phyloP scores from a whole-genome alignment of 1,284 basidiomycete species.

The Cerioporus squamosus region DNA sequence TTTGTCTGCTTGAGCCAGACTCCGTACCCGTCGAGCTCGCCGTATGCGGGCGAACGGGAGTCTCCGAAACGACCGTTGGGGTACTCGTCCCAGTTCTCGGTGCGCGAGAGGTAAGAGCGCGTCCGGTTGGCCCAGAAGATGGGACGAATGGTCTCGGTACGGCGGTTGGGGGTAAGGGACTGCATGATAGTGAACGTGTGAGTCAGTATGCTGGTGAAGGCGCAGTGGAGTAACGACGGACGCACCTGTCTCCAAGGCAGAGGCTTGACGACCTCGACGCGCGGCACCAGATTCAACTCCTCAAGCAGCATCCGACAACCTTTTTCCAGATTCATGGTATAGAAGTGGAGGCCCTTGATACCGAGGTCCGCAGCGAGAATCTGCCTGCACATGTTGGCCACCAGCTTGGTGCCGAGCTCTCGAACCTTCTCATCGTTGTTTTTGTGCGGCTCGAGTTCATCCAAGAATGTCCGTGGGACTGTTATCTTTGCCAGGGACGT shows the following conservation, averaged over 20 bases:
- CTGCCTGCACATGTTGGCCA: conserved; percentile 85
- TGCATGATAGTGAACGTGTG: conserved; percentile 35
- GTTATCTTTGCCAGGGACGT: conserved; percentile 86
- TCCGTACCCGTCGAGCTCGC: conserved; percentile 96
- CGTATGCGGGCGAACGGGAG: conserved; percentile 95
- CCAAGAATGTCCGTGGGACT: conserved; percentile 83
- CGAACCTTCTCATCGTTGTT: conserved; percentile 92
- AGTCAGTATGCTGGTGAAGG: not conserved
- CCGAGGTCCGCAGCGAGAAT: conserved; percentile 83
- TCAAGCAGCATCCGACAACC: conserved; percentile 92
- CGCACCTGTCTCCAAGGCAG: conserved; percentile 89
- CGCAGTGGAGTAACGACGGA: not conserved
- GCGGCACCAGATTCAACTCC: conserved; percentile 84
- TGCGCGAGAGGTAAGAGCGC: conserved; percentile 90
- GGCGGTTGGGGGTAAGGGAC: conserved; percentile 88
- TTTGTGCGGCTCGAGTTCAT: conserved; percentile 88
- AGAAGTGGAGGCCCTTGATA: conserved; percentile 91
- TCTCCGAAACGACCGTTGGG: conserved; percentile 99
- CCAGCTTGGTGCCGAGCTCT: conserved; percentile 85
- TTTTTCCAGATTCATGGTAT: conserved; percentile 98
- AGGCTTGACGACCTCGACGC: conserved; percentile 87
- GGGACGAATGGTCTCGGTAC: conserved; percentile 88
- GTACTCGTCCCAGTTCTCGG: conserved; percentile 99
- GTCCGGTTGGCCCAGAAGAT: conserved; percentile 97
- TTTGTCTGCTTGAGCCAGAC: conserved; percentile 84